Evolutionary conservation across 345 rosid species (phyloP), one percentile per base, ranked within the genome.

Genomic region (Litchi chinensis): DNA sequence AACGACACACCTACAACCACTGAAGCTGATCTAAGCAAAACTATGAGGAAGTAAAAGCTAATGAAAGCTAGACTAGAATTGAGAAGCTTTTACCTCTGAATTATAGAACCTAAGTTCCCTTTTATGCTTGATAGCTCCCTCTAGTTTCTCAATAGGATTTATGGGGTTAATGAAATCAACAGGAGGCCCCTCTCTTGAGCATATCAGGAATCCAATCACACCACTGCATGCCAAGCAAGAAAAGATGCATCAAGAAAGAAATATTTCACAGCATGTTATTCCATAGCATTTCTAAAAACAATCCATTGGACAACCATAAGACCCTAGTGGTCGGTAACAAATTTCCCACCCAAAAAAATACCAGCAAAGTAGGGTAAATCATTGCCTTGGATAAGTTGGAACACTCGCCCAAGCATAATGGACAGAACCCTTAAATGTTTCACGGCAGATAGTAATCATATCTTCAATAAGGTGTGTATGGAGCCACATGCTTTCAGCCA

Each of bases 401-500:
- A 96, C 97, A 80, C 92, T 94, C 65, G 98, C 81, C 98, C 99
- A 96, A 9, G 98, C 99, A 85, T 96, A 94, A 37, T 86, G 93
- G 40, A 96, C 95, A 79, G 93, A 89, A 64, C 89, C 97, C 82
- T 89, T 94, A 85, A 96, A 96, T 71, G 88, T 91, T 83, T 90
- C 93, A 32, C 79, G 84, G 75, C 98, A 94, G 46, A 90, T 84
- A 32, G 90, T 80, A 67, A 96, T 85, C 93, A 94, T 91, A 68
- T 91, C 95, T 83, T 96, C 84, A 73, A 96, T 91, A 75, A 96
- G 93, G 87, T 94, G 98, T 8, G 98, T 94, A 80, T 93, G 99
- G 26, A 96, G 98, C 99, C 99, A 94, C 94, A 94, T 90, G 79
- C 99, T 94, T 83, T 96, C 97, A 4, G 98, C 97, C 98, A 94